phyloP scores from a whole-genome alignment of 2,329 filamentous ascomycete species.

The Scedosporium minutisporum region DNA sequence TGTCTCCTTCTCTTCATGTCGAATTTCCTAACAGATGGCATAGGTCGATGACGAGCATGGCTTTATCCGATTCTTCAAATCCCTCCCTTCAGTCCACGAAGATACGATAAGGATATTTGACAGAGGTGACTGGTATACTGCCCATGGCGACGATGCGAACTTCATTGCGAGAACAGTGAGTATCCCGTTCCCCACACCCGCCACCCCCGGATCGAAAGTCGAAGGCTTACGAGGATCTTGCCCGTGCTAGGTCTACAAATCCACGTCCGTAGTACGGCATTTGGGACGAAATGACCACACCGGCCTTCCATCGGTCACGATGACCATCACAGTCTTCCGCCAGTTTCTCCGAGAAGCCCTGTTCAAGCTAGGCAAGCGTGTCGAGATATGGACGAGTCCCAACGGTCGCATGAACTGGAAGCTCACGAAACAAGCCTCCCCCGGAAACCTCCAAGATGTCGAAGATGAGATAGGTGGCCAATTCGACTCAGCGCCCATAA shows the following conservation, averaged over 20 bases:
- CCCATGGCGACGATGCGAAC: slow-evolving; percentile 76
- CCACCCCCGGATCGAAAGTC: neutral
- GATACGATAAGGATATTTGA: slow-evolving; percentile 88
- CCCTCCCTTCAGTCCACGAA: slow-evolving; percentile 59
- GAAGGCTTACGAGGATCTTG: neutral
- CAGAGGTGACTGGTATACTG: slow-evolving; percentile 88
- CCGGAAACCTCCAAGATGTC: slow-evolving; percentile 91
- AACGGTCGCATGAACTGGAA: slow-evolving; percentile 85
- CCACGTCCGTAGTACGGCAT: slow-evolving; percentile 86
- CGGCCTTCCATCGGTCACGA: slow-evolving; percentile 85
- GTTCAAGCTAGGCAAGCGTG: slow-evolving; percentile 78
- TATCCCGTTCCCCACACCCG: neutral
- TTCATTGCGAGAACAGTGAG: slow-evolving; percentile 70
- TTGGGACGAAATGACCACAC: slow-evolving; percentile 75
- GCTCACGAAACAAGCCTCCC: slow-evolving; percentile 81
- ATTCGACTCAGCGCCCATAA: slow-evolving; percentile 84
- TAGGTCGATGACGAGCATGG: slow-evolving; percentile 93
- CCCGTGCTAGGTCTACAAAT: slow-evolving; percentile 72
- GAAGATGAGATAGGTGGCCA: slow-evolving; percentile 87
- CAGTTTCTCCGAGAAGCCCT: slow-evolving; percentile 92
- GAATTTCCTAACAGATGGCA: neutral
- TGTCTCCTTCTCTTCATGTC: neutral
- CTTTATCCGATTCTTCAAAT: slow-evolving; percentile 94
- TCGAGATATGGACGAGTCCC: slow-evolving; percentile 79
- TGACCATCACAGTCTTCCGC: slow-evolving; percentile 89